Base-by-base conservation (phyloP, 768 basidiomycete genomes). In the Pleurotus tuber-regium region DNA sequence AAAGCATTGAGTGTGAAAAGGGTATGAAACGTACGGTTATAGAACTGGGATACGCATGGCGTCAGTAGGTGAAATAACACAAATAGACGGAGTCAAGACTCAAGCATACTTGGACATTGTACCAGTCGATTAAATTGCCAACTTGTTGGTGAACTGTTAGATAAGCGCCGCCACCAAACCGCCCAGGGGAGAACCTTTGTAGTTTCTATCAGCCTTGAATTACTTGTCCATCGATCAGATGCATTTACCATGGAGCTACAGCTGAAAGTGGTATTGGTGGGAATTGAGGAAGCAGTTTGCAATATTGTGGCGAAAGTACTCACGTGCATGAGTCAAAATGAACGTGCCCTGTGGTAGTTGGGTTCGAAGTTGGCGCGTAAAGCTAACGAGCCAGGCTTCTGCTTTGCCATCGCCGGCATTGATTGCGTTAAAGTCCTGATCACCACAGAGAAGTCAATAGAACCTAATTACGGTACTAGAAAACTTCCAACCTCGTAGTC, bases 71-170 rank as follows among this genome's bases (percentile, higher is more conserved):
- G 57, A 50, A n/a, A n/a, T n/a, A n/a, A n/a, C n/a, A n/a, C 24
- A 47, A 36, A 18, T 5, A 38, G 28, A 6, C 4, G 43, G 21
- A 14, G 21, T 25, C 48, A 62, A 59, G 63, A 50, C 63, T 66
- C n/a, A 41, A 44, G 60, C 70, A 63, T 56, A 80, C 78, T 71
- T 82, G 73, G 43, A 75, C 57, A 53, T 80, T 78, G 59, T 79
- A 84, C 78, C 83, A 87, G 63, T 87, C 85, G 59, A 87, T 87
- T 18, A 77, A 63, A 55, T 62, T 68, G 4, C 84, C 84, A 14
- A 83, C 80, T 4, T 66, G 56, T 40, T 69, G 47, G 61, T 86
- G 71, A 16, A 87, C 76, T 47, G 69, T 71, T 23, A 79, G 66
- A 58, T 86, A 86, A 10, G 76, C 84, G 23, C 82, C 83, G 21